Conservation (phyloP, 2,329 filamentous ascomycete species). For the Penicillium sp. region DNA sequence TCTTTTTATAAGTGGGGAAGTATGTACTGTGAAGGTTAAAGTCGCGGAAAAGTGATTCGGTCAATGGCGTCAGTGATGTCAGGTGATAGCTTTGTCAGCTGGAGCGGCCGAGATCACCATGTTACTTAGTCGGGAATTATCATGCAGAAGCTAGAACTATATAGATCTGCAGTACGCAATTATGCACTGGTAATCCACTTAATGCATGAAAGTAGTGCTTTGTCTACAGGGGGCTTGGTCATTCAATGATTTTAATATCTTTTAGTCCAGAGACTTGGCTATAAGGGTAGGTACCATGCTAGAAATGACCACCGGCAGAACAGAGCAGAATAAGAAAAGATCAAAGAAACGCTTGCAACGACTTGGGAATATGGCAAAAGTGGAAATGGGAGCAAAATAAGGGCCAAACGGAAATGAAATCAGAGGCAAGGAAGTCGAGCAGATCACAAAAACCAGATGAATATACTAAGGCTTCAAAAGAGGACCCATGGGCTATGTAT, state of each 20-base stretch:
- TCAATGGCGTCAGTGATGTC: constrained; percentile 22
- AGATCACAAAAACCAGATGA: background rate
- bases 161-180: background rate
- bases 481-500: background rate
- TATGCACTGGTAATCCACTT: no score
- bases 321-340: constrained; percentile 4
- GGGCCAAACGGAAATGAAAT: constrained; percentile 2
- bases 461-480: constrained; percentile 4
- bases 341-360: constrained; percentile 14
- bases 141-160: background rate
- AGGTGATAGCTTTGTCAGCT: constrained; percentile 23
- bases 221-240: background rate
- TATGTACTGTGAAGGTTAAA: background rate
- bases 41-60: constrained; percentile 7
- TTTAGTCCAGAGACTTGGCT: background rate
- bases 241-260: background rate
- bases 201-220: no score
- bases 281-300: background rate
- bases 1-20: constrained; percentile 12
- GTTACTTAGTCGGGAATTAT: background rate
- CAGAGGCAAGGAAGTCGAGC: constrained; percentile 3
- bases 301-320: background rate
- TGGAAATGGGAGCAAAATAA: constrained; percentile 8
- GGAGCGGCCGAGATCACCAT: background rate
- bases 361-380: constrained; percentile 26